Percentiles rank a stretch among this genome's conserved stretches.
Evolutionary conservation across 768 basidiomycete species (phyloP).

Genomic region (Leccinellum rugosiceps): DNA sequence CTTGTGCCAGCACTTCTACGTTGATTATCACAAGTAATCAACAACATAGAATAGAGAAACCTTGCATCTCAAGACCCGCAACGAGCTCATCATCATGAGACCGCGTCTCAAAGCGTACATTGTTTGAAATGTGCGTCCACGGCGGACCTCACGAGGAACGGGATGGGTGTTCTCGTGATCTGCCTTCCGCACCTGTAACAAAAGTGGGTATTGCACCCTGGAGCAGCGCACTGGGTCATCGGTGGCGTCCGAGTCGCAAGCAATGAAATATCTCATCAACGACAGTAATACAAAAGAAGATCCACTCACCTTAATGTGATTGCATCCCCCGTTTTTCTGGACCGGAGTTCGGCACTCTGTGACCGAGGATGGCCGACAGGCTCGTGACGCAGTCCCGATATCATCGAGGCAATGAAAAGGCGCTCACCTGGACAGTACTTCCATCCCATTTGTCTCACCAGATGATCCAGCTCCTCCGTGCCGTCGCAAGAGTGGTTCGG

Average conservation of each 20-base stretch:
- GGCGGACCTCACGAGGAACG: constrained; percentile 30
- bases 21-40: background rate
- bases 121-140: constrained; percentile 33
- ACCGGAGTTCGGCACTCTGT: constrained; percentile 45
- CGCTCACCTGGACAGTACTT: constrained; percentile 56
- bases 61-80: background rate
- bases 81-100: background rate
- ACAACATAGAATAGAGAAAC: background rate
- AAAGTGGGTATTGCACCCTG: constrained; percentile 56
- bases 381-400: background rate
- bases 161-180: constrained; percentile 39
- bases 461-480: constrained; percentile 45
- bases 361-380: background rate
- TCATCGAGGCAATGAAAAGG: background rate
- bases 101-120: constrained; percentile 22
- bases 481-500: constrained; percentile 57
- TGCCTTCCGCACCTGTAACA: constrained; percentile 49
- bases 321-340: constrained; percentile 52
- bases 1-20: background rate
- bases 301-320: constrained; percentile 54
- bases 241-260: background rate
- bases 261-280: background rate
- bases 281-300: background rate
- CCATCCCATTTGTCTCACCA: constrained; percentile 55
- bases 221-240: constrained; percentile 44